Percentiles rank a stretch among this genome's conserved stretches.
Evolutionary conservation across 2,329 filamentous ascomycete genomes (phyloP).

Genomic region (Gaeumannomyces tritici): DNA sequence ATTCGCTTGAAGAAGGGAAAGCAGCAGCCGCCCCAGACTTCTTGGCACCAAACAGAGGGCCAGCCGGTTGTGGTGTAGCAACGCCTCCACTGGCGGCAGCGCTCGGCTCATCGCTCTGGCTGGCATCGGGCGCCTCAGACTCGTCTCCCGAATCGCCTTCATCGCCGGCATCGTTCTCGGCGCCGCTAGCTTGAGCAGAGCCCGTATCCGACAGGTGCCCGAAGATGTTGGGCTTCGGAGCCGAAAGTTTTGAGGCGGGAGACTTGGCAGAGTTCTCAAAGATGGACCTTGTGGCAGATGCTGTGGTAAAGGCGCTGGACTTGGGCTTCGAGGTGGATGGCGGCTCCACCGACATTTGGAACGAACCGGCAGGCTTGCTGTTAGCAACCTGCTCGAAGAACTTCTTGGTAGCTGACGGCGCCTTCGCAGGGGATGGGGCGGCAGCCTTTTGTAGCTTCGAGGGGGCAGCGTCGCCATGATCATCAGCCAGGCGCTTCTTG

Average conservation of each 20-base stretch:
- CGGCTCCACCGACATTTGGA: slow-evolving; percentile 17
- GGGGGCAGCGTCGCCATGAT: slow-evolving; percentile 35
- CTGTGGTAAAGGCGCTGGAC: slow-evolving; percentile 19
- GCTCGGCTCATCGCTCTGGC: slow-evolving; percentile 32
- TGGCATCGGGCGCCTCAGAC: slow-evolving; percentile 30
- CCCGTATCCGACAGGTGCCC: slow-evolving; percentile 48
- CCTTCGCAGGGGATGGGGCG: slow-evolving; percentile 11
- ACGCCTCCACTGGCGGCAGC: slow-evolving; percentile 29
- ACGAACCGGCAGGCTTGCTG: slow-evolving; percentile 5
- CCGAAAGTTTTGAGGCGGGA: slow-evolving; percentile 12
- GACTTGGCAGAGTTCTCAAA: slow-evolving; percentile 23
- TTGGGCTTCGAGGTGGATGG: slow-evolving; percentile 16
- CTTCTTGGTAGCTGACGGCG: slow-evolving; percentile 43
- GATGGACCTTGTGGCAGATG: slow-evolving; percentile 3
- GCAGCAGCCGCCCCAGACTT: slow-evolving; percentile 12
- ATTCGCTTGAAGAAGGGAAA: slow-evolving; percentile 22
- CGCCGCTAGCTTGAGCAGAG: slow-evolving; percentile 43
- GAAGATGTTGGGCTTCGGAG: slow-evolving; percentile 39
- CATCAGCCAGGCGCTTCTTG: slow-evolving; percentile 43
- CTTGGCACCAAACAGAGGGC: slow-evolving; percentile 19
- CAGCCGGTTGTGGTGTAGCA: slow-evolving; percentile 28
- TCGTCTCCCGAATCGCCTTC: slow-evolving; percentile 33
- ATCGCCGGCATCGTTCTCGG: slow-evolving; percentile 31
- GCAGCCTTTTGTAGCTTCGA: slow-evolving; percentile 38
- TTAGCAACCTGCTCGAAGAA: slow-evolving; percentile 50